phyloP scores from a whole-genome alignment of 129 eudicot genomes.

The Erigeron canadensis region DNA sequence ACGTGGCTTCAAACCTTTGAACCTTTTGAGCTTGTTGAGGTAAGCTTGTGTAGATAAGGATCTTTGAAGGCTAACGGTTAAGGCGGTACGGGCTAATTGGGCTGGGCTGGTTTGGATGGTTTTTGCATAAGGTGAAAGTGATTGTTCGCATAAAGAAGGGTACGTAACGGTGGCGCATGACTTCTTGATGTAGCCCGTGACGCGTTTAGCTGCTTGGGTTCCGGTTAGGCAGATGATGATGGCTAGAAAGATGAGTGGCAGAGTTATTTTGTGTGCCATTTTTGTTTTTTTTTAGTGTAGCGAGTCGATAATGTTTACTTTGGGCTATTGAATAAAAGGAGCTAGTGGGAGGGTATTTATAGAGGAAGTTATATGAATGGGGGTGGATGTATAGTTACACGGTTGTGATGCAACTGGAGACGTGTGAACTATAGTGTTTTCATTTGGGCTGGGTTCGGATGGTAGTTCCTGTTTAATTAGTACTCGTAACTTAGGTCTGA shows the following conservation, averaged over 20 bases:
- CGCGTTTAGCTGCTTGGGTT: slow-evolving; percentile 28
- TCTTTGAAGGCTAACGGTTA: slow-evolving; percentile 50
- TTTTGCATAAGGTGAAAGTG: slow-evolving; percentile 53
- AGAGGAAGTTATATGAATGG: not conserved
- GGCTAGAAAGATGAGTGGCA: slow-evolving; percentile 18
- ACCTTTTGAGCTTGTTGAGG: slow-evolving; percentile 40
- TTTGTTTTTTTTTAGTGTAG: not conserved
- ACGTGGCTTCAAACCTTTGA: slow-evolving; percentile 53
- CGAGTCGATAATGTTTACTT: not conserved
- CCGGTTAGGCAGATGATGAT: slow-evolving; percentile 32
- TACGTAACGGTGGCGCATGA: slow-evolving; percentile 61
- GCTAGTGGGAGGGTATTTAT: not conserved
- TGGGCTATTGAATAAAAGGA: not conserved
- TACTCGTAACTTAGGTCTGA: too few relatives aligned
- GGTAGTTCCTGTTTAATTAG: too few relatives aligned
- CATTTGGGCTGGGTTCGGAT: not conserved
- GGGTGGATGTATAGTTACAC: not conserved
- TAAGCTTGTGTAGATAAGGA: slow-evolving; percentile 47
- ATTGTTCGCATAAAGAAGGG: slow-evolving; percentile 58
- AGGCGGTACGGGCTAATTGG: slow-evolving; percentile 55
- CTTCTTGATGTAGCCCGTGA: slow-evolving; percentile 46
- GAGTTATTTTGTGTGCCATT: slow-evolving; percentile 23
- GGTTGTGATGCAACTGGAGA: slow-evolving; percentile 1
- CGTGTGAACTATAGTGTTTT: slow-evolving; percentile 32
- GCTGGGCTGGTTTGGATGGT: slow-evolving; percentile 50